Conservation (phyloP, 2,329 filamentous ascomycete genomes). For the Cladosporium sp. region DNA sequence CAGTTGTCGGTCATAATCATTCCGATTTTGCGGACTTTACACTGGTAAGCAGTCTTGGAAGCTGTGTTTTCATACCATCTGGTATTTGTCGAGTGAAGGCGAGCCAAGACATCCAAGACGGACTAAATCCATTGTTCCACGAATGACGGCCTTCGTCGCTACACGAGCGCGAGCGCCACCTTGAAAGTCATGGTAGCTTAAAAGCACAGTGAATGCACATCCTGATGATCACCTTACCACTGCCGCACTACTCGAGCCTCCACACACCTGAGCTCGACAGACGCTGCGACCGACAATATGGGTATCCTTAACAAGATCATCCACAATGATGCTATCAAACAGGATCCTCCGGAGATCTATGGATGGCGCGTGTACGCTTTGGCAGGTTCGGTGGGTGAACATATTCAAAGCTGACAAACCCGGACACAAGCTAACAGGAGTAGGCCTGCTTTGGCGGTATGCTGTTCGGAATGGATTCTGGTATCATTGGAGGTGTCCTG, state of each 20-base stretch:
- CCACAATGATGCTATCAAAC: constrained; percentile 67
- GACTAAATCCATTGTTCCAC: constrained; percentile 9
- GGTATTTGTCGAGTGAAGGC: neutral
- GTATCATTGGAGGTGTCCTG: constrained; percentile 64
- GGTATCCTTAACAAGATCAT: constrained; percentile 53
- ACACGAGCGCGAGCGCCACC: constrained; percentile 6
- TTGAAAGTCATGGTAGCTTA: constrained; percentile 1
- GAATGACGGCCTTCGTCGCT: constrained; percentile 3
- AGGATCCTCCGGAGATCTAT: constrained; percentile 64
- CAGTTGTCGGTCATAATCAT: neutral
- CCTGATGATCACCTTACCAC: neutral
- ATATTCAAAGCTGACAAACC: constrained; percentile 47
- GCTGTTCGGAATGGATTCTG: constrained; percentile 64
- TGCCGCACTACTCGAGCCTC: neutral
- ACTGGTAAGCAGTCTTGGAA: constrained; percentile 7
- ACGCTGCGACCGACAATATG: constrained; percentile 15
- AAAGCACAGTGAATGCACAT: constrained; percentile 10
- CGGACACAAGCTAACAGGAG: constrained; percentile 34
- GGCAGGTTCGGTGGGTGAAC: constrained; percentile 61
- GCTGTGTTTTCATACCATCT: constrained; percentile 2
- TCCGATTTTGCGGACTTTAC: neutral
- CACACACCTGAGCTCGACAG: constrained; percentile 5
- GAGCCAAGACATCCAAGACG: constrained; percentile 9
- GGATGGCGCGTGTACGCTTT: constrained; percentile 65
- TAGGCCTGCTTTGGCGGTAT: constrained; percentile 63